phyloP scores from a whole-genome alignment of 1,284 basidiomycete genomes.

The Neonothopanus nambi region DNA sequence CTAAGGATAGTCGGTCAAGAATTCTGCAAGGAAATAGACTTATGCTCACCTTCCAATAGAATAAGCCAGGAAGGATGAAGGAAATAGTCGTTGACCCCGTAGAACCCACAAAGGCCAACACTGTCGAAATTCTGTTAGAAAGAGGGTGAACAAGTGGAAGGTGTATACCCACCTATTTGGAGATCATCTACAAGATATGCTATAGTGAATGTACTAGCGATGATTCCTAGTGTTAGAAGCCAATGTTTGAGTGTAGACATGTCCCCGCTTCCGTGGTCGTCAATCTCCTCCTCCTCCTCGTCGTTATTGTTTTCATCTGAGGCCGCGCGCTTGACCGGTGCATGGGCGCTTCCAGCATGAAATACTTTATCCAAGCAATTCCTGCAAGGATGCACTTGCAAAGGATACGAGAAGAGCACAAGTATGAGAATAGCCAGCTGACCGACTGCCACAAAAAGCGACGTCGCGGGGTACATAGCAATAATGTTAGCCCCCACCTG shows the following conservation, averaged over 20 bases:
- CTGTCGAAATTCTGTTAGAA: conserved; percentile 39
- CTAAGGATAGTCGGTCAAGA: conserved; percentile 36
- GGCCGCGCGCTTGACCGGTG: conserved; percentile 19
- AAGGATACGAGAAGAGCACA: conserved; percentile 88
- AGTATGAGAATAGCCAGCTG: conserved; percentile 92
- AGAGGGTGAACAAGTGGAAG: not conserved
- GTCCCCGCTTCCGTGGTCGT: conserved; percentile 57
- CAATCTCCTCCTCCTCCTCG: conserved; percentile 44
- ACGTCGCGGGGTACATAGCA: conserved; percentile 94
- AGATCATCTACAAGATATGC: conserved; percentile 86
- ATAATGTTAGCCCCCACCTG: conserved; percentile 91
- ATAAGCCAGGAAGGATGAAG: conserved; percentile 92
- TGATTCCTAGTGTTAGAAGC: conserved; percentile 72
- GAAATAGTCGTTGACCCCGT: conserved; percentile 97
- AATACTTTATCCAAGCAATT: conserved; percentile 93
- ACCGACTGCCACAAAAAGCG: conserved; percentile 89
- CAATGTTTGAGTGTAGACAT: conserved; percentile 77
- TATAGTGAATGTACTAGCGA: conserved; percentile 71
- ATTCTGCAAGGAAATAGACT: not conserved
- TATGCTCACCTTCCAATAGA: conserved; percentile 77
- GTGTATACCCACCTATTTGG: conserved; percentile 66
- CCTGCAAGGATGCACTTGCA: conserved; percentile 93
- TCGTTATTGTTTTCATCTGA: conserved; percentile 44
- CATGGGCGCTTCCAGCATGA: conserved; percentile 38
- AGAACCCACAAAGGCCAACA: conserved; percentile 94